Percentiles rank a stretch among this genome's conserved stretches.
Evolutionary conservation across 306 rosid genomes (phyloP).

Genomic region (Pterocarpus macrocarpus): DNA sequence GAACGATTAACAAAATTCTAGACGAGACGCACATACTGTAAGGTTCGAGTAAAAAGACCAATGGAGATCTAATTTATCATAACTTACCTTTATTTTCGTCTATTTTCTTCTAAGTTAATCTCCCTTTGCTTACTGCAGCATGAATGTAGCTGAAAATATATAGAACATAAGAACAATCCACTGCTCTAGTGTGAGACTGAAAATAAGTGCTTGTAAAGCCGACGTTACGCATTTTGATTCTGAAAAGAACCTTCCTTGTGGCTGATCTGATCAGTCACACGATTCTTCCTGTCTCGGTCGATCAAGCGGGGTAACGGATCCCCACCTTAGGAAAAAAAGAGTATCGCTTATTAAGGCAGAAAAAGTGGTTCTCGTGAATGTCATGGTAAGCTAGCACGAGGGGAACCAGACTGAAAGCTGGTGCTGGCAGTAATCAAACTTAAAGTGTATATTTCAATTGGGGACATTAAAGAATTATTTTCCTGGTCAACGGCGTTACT

Average conservation of each 20-base stretch:
- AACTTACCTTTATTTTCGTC: background rate
- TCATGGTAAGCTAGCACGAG: conserved; percentile 27
- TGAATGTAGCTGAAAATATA: background rate
- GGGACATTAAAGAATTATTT: conserved; percentile 10
- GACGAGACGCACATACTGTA: no score
- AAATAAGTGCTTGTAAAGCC: no score
- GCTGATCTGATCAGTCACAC: conserved; percentile 1
- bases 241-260: no score
- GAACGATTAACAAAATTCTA: no score
- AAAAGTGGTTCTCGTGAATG: conserved; percentile 37
- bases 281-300: background rate
- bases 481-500: conserved; percentile 55
- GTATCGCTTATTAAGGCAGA: conserved; percentile 33
- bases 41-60: no score
- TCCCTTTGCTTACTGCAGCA: background rate
- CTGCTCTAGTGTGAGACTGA: background rate
- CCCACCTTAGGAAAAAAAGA: background rate
- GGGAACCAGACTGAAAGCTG: background rate
- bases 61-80: no score
- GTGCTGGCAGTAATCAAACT: background rate
- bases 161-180: background rate
- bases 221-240: no score
- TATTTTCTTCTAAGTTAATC: background rate
- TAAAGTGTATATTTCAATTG: background rate
- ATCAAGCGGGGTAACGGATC: no score